Conservation (phyloP, 805 yeast genomes). For the Scheffersomyces coipomensis region DNA sequence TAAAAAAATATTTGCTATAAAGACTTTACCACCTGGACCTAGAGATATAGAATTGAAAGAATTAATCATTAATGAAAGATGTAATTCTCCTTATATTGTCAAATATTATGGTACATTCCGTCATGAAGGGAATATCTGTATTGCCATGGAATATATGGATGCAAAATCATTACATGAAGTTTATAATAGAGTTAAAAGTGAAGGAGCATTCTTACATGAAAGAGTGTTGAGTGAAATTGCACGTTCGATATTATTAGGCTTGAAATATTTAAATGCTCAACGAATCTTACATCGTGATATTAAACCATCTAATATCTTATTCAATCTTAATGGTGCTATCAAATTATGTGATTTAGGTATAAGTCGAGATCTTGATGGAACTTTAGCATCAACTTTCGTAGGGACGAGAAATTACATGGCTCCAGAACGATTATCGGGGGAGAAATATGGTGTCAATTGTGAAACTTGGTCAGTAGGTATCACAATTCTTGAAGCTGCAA, state of each 20-base stretch:
- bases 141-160: slow-evolving; percentile 97
- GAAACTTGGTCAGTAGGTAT: slow-evolving; percentile 97
- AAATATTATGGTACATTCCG: slow-evolving; percentile 90
- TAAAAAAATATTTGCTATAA: slow-evolving; percentile 74
- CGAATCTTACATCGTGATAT: slow-evolving; percentile 93
- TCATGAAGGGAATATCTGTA: slow-evolving; percentile 58
- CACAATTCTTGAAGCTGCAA: slow-evolving; percentile 80
- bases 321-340: slow-evolving; percentile 75
- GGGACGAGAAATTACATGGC: slow-evolving; percentile 99
- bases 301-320: slow-evolving; percentile 88
- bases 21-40: slow-evolving; percentile 26
- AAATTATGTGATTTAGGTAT: slow-evolving; percentile 98
- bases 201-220: slow-evolving; percentile 56
- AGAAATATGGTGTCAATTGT: slow-evolving; percentile 90
- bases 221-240: slow-evolving; percentile 90
- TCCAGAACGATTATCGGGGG: slow-evolving; percentile 94
- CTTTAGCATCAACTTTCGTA: slow-evolving; percentile 92
- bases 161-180: slow-evolving; percentile 89
- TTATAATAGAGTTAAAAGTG: slow-evolving; percentile 59
- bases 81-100: slow-evolving; percentile 82
- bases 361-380: slow-evolving; percentile 93
- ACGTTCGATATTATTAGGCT: slow-evolving; percentile 77
- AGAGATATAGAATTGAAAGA: background rate
- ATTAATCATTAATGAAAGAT: slow-evolving; percentile 20
- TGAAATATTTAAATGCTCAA: slow-evolving; percentile 84